Evolutionary conservation across 164 flowering plant species (phyloP).

Genomic region (Vitis cinerea): DNA sequence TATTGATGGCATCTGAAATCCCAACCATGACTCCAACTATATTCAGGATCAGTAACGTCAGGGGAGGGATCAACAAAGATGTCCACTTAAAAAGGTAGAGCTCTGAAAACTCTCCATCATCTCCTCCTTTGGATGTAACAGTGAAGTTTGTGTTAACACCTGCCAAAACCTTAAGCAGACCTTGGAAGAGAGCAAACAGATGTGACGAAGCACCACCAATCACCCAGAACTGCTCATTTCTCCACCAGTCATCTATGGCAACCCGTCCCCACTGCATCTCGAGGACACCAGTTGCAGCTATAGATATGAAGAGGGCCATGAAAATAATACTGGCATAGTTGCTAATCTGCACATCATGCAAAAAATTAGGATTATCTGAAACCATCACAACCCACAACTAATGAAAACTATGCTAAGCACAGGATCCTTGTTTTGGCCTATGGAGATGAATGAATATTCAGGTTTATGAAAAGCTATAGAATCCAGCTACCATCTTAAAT

Average conservation of each 20-base stretch:
- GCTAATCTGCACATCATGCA: conserved; percentile 59
- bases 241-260: conserved; percentile 78
- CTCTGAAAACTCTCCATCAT: conserved; percentile 72
- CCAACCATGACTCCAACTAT: conserved; percentile 67
- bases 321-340: conserved; percentile 71
- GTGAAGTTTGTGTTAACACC: conserved; percentile 83
- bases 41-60: conserved; percentile 61
- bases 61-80: conserved; percentile 61
- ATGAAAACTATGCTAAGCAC: background rate
- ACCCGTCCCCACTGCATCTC: conserved; percentile 89
- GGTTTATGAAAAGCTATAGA: background rate
- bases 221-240: conserved; percentile 90
- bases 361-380: background rate
- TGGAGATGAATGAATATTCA: background rate
- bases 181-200: conserved; percentile 74
- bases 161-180: conserved; percentile 74
- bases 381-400: background rate
- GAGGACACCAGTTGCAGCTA: conserved; percentile 62
- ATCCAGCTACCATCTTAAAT: no score
- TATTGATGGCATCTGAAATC: conserved; percentile 63
- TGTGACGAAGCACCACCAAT: conserved; percentile 80
- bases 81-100: conserved; percentile 84
- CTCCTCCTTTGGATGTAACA: conserved; percentile 76
- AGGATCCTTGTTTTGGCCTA: background rate
- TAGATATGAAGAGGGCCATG: conserved; percentile 68